Conservation (phyloP, 257 asterid species). For the Pogostemon cablin region DNA sequence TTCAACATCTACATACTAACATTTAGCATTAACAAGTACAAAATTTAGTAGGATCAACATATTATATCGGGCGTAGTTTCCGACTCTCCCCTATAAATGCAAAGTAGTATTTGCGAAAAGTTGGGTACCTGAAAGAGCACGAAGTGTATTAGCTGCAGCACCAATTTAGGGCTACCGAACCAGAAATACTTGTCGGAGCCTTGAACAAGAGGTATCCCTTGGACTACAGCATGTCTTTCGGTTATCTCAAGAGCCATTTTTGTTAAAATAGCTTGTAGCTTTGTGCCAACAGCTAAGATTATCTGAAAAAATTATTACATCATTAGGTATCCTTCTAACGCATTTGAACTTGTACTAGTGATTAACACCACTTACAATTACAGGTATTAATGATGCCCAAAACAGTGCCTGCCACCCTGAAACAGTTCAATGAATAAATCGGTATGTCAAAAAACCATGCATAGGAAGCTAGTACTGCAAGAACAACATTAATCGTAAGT, state of each 20-base stretch:
- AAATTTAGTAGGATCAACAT: no score
- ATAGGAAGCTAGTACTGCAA: background rate
- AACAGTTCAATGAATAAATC: constrained; percentile 3
- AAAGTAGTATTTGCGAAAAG: background rate
- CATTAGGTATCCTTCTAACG: constrained; percentile 23
- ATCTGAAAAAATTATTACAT: constrained; percentile 46
- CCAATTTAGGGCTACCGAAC: constrained; percentile 75
- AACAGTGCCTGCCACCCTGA: constrained; percentile 88
- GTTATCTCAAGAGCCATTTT: constrained; percentile 82
- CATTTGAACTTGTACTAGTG: constrained; percentile 19
- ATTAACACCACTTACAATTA: constrained; percentile 59
- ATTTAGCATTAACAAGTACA: no score
- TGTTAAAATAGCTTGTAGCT: constrained; percentile 82
- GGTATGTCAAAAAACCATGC: constrained; percentile 4
- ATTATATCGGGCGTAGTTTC: background rate
- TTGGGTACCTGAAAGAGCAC: constrained; percentile 76
- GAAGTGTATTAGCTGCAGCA: constrained; percentile 81
- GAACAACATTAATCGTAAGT: constrained; percentile 18
- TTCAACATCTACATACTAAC: background rate
- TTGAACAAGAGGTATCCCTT: constrained; percentile 96
- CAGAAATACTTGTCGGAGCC: constrained; percentile 82
- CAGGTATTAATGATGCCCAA: constrained; percentile 92
- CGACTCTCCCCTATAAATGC: background rate
- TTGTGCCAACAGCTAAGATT: constrained; percentile 85
- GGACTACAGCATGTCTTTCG: constrained; percentile 87